Base-by-base conservation (phyloP, 352 stramenopile genomes). In the Phytopythium cucurbitacearum region DNA sequence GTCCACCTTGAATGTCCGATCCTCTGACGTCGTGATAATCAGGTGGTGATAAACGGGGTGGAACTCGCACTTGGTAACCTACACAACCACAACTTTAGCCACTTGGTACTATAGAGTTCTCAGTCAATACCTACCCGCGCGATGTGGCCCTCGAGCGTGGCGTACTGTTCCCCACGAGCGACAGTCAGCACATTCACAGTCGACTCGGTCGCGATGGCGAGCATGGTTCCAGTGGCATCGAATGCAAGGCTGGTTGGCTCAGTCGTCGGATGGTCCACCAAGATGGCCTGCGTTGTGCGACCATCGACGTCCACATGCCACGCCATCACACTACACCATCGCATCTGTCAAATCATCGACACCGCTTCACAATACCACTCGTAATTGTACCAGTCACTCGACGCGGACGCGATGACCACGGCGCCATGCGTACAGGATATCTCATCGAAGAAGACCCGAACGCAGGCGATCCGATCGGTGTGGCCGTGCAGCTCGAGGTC, bases 1-100 rank as follows among this genome's bases (percentile, higher is more conserved):
- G 2, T 28, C 1, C 48, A 90, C 83, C 65, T 92, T 94, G 56
- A 92, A 94, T 12, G 84, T 94, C 13, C 81, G 80, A 60, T 92
- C 84, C 63, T 94, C 84, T 0, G 81, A 94, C 39, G 67, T 71
- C 3, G 84, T 91, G 48, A 94, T 48, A 42, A 94, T 54, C 40
- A 90, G 50, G 41, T 91, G 79, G 15, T 75, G 76, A 11, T 80
- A 67, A 3, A 81, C 71, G 35, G 81, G 77, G 32, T 92, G 80
- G 59, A 94, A 94, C 48, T 78, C 78, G 38, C 77, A 79, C 53
- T 64, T 75, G 4, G 80, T 92, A 21, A 91, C 75, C 80, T 93
- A 35, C 3, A 43, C 34, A 0, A 47, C 7, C 38, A 28, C 38
- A 21, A 35, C 11, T 48, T 16, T 9, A 35, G 8, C 43, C 43